phyloP scores from a whole-genome alignment of 139 green algal genomes.

The Auxenochlorella protothecoides region DNA sequence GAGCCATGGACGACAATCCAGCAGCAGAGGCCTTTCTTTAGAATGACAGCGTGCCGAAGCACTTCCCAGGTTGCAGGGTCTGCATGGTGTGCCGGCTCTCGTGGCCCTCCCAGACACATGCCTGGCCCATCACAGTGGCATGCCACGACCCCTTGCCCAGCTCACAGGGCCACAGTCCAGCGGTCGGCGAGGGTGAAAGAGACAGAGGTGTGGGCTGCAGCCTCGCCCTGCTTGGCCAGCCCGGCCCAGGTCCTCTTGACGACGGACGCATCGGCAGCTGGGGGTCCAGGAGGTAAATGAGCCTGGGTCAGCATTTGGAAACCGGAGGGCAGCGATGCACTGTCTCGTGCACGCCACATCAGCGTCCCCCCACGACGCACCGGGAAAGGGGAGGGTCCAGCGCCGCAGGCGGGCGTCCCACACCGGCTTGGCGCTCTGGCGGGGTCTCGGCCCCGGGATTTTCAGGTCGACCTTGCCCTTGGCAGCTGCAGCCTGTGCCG shows the following conservation, averaged over 20 bases:
- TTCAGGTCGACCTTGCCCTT: slow-evolving; percentile 5
- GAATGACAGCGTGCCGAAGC: no score
- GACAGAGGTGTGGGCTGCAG: slow-evolving; percentile 33
- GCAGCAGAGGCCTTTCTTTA: no score
- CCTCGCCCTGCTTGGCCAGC: slow-evolving; percentile 16
- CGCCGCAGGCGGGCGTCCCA: slow-evolving; percentile 17
- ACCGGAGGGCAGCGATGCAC: no score
- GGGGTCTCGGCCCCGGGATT: slow-evolving; percentile 17
- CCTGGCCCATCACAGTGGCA: no score
- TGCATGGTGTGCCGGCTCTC: no score
- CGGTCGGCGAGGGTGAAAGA: slow-evolving; percentile 31
- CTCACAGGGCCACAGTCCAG: slow-evolving; percentile 24
- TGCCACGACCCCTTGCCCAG: neutral
- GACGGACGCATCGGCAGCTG: slow-evolving; percentile 50
- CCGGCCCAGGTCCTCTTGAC: slow-evolving; percentile 36
- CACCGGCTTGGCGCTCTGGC: neutral
- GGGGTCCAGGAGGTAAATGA: neutral
- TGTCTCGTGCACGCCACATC: no score
- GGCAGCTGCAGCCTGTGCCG: no score
- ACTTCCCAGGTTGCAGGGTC: no score
- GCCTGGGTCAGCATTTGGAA: no score
- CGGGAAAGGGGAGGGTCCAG: slow-evolving; percentile 40
- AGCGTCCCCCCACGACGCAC: no score
- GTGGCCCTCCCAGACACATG: no score
- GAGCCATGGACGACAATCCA: no score